Conservation (phyloP, 179 eudicot species). For the Drosera spatulata region DNA sequence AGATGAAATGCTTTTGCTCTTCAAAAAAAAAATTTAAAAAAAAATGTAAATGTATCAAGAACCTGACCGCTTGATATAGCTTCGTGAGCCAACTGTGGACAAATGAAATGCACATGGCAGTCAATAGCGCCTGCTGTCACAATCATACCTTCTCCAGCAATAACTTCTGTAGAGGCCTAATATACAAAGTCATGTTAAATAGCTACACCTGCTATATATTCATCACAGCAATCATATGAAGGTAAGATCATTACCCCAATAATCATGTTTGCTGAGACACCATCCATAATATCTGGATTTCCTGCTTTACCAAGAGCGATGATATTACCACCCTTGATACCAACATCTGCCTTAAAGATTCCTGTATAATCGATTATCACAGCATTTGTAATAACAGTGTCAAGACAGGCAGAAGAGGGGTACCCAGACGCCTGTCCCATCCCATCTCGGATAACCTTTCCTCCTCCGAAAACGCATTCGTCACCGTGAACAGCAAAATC, state of each 20-base stretch:
- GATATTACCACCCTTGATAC: slow-evolving; percentile 70
- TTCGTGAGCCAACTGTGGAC: slow-evolving; percentile 87
- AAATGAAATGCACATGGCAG: slow-evolving; percentile 94
- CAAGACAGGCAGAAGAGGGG: slow-evolving; percentile 48
- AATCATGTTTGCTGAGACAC: slow-evolving; percentile 50
- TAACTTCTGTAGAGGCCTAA: slow-evolving; percentile 86
- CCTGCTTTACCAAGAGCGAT: slow-evolving; percentile 81
- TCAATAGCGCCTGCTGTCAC: slow-evolving; percentile 96
- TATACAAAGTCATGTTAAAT: background rate
- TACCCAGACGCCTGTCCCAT: slow-evolving; percentile 95
- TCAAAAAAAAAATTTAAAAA: too few relatives aligned
- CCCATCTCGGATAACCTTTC: slow-evolving; percentile 90
- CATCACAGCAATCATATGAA: background rate
- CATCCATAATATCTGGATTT: slow-evolving; percentile 86
- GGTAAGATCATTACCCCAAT: slow-evolving; percentile 53
- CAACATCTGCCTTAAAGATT: slow-evolving; percentile 87
- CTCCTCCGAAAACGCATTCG: slow-evolving; percentile 96
- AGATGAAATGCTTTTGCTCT: too few relatives aligned
- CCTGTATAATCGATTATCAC: slow-evolving; percentile 83
- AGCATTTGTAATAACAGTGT: slow-evolving; percentile 92
- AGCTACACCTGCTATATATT: background rate
- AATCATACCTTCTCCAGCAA: slow-evolving; percentile 95
- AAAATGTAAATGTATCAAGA: background rate
- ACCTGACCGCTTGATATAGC: slow-evolving; percentile 90
- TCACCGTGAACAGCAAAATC: slow-evolving; percentile 79